phyloP scores from a whole-genome alignment of 441 rosid genomes.

The Kokia cookei region DNA sequence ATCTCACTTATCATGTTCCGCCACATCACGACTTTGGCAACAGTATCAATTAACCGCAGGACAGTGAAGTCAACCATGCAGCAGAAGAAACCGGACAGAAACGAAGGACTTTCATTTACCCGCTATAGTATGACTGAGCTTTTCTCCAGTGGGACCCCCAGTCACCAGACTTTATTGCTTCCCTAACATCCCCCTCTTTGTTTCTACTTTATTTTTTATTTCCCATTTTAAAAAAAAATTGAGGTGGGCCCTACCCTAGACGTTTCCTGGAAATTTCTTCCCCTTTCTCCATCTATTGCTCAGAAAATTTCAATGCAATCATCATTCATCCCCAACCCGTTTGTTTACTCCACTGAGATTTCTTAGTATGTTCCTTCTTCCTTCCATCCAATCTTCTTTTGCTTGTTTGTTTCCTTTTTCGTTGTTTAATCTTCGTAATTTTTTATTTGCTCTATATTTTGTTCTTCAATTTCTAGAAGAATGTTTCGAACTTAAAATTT shows the following conservation, averaged over 20 bases:
- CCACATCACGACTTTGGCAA: too few species aligned
- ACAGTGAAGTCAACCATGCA: not conserved
- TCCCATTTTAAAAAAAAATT: not conserved
- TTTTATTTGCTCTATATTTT: not conserved
- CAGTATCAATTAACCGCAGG: not conserved
- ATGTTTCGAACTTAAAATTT: not conserved
- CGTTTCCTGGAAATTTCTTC: slow-evolving; percentile 30
- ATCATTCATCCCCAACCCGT: not conserved
- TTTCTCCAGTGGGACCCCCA: slow-evolving; percentile 9
- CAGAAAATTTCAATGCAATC: not conserved
- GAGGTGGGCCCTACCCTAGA: not conserved
- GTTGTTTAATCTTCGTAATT: not conserved
- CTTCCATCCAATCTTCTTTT: not conserved
- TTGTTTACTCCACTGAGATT: not conserved
- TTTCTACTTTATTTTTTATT: not conserved
- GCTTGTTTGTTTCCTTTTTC: not conserved
- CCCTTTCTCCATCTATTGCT: not conserved
- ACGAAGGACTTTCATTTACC: not conserved
- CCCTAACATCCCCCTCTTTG: not conserved
- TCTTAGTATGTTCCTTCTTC: not conserved
- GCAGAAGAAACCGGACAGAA: not conserved
- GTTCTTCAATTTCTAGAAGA: not conserved
- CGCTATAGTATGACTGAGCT: not conserved
- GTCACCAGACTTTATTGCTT: not conserved
- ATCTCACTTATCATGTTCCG: too few species aligned